Evolutionary conservation across 768 basidiomycete species (phyloP), one percentile per base, ranked within the genome.

Genomic region (Harrya chromipes): DNA sequence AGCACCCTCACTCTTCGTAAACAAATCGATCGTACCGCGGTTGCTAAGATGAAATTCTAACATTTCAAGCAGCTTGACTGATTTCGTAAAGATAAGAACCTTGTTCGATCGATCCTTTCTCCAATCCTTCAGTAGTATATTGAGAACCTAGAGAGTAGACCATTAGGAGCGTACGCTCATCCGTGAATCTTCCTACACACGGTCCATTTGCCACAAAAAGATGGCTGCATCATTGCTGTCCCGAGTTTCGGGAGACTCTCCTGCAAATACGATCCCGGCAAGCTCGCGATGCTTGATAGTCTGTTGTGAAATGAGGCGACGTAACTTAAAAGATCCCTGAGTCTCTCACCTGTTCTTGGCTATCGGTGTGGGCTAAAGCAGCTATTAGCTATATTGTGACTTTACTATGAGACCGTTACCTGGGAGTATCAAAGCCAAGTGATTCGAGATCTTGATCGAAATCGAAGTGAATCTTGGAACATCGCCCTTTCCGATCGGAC

Each of bases 21-120:
- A 17, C 21, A 11, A 50, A 19, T 26, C 36, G 8, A 46, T 31
- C 49, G 40, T 37, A 86, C 87, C 69, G 62, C 71, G 71, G 10
- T 69, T 70, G n/a, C 72, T 73, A 12, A 94, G 76, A 64, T 90
- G 87, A 58, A 81, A 86, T 31, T 87, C 81, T 21, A 97, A 69
- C 83, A 94, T 91, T 16, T 88, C 85, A 12, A 97, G 74, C 21
- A 97, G 70, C 64, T 94, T 92, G 47, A 94, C 90, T 1, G 90
- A 88, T 65, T 93, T 93, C 3, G 93, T 94, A 69, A 97, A 97
- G 50, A 97, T 84, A 37, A 97, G 74, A 35, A 97, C 91, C 70
- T 97, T 97, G 69, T 90, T 94, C 0, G 78, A 74, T 16, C 68
- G 64, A 40, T 84, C 82, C 57, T 79, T 79, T 59, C 79, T 77